phyloP scores from a whole-genome alignment of 2,329 filamentous ascomycete genomes.

The Pseudogymnoascus sp. region DNA sequence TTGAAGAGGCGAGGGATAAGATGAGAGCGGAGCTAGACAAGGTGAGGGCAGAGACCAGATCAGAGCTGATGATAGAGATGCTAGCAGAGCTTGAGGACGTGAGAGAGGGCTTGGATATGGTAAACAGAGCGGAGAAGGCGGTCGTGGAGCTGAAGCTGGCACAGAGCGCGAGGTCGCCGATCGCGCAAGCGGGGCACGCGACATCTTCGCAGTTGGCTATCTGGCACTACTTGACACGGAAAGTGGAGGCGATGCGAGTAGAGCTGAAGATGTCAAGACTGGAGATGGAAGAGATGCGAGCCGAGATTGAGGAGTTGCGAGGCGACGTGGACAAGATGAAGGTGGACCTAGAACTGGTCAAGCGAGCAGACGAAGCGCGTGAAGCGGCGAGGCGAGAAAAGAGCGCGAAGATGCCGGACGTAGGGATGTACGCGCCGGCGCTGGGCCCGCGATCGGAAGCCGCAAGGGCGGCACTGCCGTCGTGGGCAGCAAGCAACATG shows the following conservation, averaged over 20 bases:
- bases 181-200: not conserved
- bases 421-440: not conserved
- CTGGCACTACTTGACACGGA: not conserved
- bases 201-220: not conserved
- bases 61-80: not conserved
- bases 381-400: not conserved
- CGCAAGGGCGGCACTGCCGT: not conserved
- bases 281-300: not conserved
- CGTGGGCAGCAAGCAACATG: not conserved
- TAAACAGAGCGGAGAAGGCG: not conserved
- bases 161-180: not conserved
- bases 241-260: not conserved
- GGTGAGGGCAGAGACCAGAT: not conserved
- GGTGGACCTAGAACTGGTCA: not conserved
- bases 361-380: not conserved
- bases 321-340: not conserved
- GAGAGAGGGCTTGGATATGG: not conserved
- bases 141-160: not conserved
- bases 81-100: not conserved
- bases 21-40: not conserved
- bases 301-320: not conserved
- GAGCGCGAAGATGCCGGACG: not conserved
- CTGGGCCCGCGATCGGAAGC: not conserved
- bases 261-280: not conserved
- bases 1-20: slow-evolving; percentile 44